A percentile compares a stretch with the other conserved stretches of the same genome.
Conservation (phyloP, 1,139 yeast genomes). For the Magnusiomyces sp. region DNA sequence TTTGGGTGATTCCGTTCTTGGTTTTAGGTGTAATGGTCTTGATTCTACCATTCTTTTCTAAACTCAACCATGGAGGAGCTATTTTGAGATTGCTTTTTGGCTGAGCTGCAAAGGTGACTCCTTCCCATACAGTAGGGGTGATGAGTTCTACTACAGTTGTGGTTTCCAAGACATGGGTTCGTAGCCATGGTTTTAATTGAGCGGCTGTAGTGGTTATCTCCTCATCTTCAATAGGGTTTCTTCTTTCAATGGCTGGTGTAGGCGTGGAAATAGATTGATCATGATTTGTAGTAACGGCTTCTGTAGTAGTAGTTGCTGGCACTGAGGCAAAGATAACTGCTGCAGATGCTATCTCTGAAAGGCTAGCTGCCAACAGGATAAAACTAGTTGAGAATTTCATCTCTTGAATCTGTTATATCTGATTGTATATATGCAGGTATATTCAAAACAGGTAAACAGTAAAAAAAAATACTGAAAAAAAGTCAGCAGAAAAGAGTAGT, state of each 20-base stretch:
- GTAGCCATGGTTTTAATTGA: slow-evolving; percentile 57
- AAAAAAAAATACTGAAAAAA: slow-evolving; percentile 5
- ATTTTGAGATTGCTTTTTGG: slow-evolving; percentile 55
- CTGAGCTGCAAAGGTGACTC: slow-evolving; percentile 69
- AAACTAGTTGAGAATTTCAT: slow-evolving; percentile 2
- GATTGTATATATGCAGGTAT: neutral
- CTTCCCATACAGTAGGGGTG: slow-evolving; percentile 72
- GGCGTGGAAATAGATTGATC: neutral
- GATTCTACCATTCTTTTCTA: slow-evolving; percentile 72
- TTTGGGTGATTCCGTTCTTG: slow-evolving; percentile 60
- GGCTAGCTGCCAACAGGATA: slow-evolving; percentile 5
- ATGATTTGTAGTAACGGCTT: neutral
- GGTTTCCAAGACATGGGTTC: slow-evolving; percentile 46
- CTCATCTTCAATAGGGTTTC: slow-evolving; percentile 7
- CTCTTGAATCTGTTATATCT: neutral
- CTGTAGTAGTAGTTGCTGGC: slow-evolving; percentile 5
- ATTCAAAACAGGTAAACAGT: neutral
- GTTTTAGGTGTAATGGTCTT: slow-evolving; percentile 66
- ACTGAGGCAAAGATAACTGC: slow-evolving; percentile 5
- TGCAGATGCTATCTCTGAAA: slow-evolving; percentile 6
- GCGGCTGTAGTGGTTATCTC: slow-evolving; percentile 24
- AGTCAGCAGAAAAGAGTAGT: neutral
- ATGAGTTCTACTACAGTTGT: slow-evolving; percentile 52
- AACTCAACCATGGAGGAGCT: slow-evolving; percentile 72
- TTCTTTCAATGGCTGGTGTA: slow-evolving; percentile 5